These are phyloP conservation scores for Trypanosoma vivax DNA, from an alignment of 208 protist species.

Conservation along the genomic window DNA sequence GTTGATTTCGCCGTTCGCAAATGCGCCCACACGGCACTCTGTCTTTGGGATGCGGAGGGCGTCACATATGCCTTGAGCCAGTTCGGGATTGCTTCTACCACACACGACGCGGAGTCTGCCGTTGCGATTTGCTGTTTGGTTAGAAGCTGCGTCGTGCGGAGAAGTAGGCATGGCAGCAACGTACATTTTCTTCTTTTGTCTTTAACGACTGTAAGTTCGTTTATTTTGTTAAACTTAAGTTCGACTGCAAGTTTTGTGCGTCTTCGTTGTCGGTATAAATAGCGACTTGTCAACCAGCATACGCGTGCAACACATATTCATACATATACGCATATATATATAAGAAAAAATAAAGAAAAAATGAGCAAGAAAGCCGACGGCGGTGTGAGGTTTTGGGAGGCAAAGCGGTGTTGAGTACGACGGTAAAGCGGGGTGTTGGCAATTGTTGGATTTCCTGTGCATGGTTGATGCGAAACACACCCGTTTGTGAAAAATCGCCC, in stretches of 20 bases:
- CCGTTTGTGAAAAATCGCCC: too few relatives aligned
- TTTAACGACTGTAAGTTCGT: conserved; percentile 7
- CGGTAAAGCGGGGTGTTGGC: too few relatives aligned
- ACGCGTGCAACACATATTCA: conserved; percentile 9
- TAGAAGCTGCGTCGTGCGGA: neutral
- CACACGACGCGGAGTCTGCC: conserved; percentile 75
- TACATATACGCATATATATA: conserved; percentile 5
- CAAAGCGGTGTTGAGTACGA: too few relatives aligned
- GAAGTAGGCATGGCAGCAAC: neutral
- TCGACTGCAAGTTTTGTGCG: too few relatives aligned
- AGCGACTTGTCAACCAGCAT: too few relatives aligned
- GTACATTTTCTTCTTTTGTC: conserved; percentile 2
- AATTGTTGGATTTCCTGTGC: too few relatives aligned
- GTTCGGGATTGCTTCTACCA: conserved; percentile 83
- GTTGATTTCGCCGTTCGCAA: conserved; percentile 87
- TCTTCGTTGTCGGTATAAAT: too few relatives aligned
- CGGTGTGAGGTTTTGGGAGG: neutral
- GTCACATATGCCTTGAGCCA: conserved; percentile 73
- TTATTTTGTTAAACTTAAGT: too few relatives aligned
- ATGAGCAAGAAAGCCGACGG: conserved; percentile 4
- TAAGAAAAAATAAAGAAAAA: conserved; percentile 11
- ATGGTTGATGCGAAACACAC: too few relatives aligned
- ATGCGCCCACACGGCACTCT: conserved; percentile 59
- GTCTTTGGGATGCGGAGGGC: conserved; percentile 70
- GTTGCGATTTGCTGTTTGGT: conserved; percentile 34